phyloP scores from a whole-genome alignment of 2,329 filamentous ascomycete species.

The Rutstroemia sp. region DNA sequence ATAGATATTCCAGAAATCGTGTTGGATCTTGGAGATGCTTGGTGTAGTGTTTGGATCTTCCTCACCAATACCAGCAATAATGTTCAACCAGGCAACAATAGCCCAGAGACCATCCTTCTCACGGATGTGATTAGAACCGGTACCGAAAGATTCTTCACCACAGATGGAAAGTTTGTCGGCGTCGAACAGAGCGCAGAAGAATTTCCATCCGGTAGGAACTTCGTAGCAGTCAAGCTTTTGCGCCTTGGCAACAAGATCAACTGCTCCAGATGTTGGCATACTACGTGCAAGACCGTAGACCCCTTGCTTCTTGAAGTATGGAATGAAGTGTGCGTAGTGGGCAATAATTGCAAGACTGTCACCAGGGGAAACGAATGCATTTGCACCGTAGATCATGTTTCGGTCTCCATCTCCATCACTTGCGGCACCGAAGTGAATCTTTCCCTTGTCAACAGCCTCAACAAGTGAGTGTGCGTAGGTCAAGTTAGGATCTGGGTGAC shows the following conservation, averaged over 20 bases:
- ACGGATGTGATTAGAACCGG: constrained; percentile 95
- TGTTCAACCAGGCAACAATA: constrained; percentile 95
- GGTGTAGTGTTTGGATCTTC: constrained; percentile 72
- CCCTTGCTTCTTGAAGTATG: constrained; percentile 96
- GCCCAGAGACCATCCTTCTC: constrained; percentile 99
- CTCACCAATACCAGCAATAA: constrained; percentile 88
- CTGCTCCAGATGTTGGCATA: constrained; percentile 94
- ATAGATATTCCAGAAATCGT: constrained; percentile 94
- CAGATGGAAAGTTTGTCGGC: constrained; percentile 96
- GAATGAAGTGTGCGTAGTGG: constrained; percentile 91
- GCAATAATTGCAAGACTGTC: constrained; percentile 98
- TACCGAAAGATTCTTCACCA: constrained; percentile 96
- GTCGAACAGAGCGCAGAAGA: constrained; percentile 95
- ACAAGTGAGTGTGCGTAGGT: constrained; percentile 95
- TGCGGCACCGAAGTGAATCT: constrained; percentile 91
- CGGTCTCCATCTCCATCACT: constrained; percentile 96
- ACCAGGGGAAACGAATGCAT: constrained; percentile 91
- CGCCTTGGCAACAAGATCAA: constrained; percentile 92
- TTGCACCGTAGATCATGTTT: constrained; percentile 99
- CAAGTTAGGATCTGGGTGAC: constrained; percentile 95
- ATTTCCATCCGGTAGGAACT: constrained; percentile 98
- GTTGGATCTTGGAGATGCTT: constrained; percentile 92
- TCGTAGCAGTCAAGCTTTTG: constrained; percentile 90
- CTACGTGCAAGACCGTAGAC: constrained; percentile 92
- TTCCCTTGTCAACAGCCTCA: constrained; percentile 82